Conservation (phyloP, 139 green algal species). For the Chlamydomonas schloesseri region DNA sequence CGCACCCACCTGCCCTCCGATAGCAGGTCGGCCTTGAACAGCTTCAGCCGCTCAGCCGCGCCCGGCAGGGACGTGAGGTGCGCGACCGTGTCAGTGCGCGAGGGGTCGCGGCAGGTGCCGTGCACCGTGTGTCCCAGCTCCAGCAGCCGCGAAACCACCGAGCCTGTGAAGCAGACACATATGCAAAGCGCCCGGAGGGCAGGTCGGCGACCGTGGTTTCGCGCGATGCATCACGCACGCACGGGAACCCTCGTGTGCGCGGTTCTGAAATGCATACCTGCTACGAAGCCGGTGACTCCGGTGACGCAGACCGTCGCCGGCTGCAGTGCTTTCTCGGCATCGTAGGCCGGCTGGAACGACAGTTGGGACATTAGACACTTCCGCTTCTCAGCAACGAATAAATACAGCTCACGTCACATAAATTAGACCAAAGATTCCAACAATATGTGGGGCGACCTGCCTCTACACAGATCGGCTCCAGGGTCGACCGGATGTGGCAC, state of each 20-base stretch:
- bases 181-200: background rate
- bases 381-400: too few species aligned
- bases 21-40: conserved; percentile 67
- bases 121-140: conserved; percentile 64
- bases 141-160: conserved; percentile 50
- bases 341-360: background rate
- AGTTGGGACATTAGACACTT: too few species aligned
- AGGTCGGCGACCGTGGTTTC: background rate
- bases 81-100: background rate
- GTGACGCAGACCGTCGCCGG: conserved; percentile 38
- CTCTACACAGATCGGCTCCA: too few species aligned
- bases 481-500: too few species aligned
- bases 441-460: too few species aligned
- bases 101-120: conserved; percentile 44
- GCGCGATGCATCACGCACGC: too few species aligned
- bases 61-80: conserved; percentile 59
- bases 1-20: background rate
- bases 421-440: too few species aligned
- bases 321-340: background rate
- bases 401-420: too few species aligned
- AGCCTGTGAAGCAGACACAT: conserved; percentile 9
- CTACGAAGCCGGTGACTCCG: conserved; percentile 56
- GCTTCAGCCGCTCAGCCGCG: conserved; percentile 52
- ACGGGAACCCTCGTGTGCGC: too few species aligned
- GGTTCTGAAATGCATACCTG: background rate